phyloP scores from a whole-genome alignment of 1,139 yeast genomes.

The Geotrichum candidum region DNA sequence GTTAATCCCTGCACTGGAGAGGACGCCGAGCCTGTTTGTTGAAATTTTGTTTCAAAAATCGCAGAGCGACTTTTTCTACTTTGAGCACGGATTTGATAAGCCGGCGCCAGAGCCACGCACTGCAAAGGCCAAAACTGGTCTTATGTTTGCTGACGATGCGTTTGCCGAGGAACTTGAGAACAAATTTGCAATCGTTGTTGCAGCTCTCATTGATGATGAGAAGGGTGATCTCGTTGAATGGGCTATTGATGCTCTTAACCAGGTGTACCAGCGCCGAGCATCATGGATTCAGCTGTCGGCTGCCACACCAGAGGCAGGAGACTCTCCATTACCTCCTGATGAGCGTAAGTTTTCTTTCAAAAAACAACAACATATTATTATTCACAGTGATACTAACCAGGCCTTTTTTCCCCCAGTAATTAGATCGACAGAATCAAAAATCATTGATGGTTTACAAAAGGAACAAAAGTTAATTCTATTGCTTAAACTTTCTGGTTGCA shows the following conservation, averaged over 20 bases:
- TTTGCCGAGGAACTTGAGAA: slow-evolving; percentile 27
- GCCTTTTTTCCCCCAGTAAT: not conserved
- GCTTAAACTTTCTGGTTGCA: slow-evolving; percentile 28
- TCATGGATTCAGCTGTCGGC: slow-evolving; percentile 17
- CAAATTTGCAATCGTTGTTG: slow-evolving; percentile 41
- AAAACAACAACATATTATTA: not conserved
- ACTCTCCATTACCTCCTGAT: slow-evolving; percentile 6
- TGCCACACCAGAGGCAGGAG: slow-evolving; percentile 1
- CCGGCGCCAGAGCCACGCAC: slow-evolving; percentile 13
- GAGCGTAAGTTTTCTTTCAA: slow-evolving; percentile 7
- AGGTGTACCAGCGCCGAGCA: slow-evolving; percentile 24
- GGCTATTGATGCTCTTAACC: slow-evolving; percentile 40
- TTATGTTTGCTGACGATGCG: slow-evolving; percentile 20
- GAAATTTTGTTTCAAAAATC: slow-evolving; percentile 61
- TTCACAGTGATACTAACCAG: slow-evolving; percentile 1
- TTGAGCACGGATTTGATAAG: slow-evolving; percentile 52
- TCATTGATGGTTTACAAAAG: slow-evolving; percentile 21
- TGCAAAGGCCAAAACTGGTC: not conserved
- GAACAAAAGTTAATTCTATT: slow-evolving; percentile 32
- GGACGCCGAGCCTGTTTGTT: slow-evolving; percentile 52
- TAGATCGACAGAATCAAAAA: slow-evolving; percentile 12
- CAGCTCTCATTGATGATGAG: slow-evolving; percentile 46
- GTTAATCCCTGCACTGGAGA: slow-evolving; percentile 46
- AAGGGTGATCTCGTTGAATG: slow-evolving; percentile 41
- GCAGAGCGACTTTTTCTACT: slow-evolving; percentile 43